Evolutionary conservation across 371 early-diverging fungal genomes (phyloP).

Genomic region (Syncephalastrum racemosum): DNA sequence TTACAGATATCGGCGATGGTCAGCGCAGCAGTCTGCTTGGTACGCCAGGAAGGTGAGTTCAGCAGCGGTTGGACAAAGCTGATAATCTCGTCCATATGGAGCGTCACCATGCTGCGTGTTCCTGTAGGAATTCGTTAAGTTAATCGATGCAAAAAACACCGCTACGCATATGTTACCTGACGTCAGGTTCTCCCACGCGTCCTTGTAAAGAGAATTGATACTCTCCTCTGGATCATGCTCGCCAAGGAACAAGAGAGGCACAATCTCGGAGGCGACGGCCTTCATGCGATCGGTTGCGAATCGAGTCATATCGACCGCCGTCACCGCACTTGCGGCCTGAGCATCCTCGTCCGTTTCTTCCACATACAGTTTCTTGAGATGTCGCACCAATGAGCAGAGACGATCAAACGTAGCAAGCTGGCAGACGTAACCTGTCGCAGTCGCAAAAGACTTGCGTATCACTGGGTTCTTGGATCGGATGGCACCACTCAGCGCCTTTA

Average conservation of each 20-base stretch:
- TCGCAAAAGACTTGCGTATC: constrained; percentile 83
- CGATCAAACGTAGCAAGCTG: constrained; percentile 61
- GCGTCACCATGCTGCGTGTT: constrained; percentile 56
- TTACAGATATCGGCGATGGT: constrained; percentile 68
- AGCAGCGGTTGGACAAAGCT: constrained; percentile 57
- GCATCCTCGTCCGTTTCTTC: constrained; percentile 76
- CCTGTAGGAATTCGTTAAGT: constrained; percentile 25
- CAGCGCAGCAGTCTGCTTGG: constrained; percentile 76
- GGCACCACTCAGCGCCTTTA: constrained; percentile 77
- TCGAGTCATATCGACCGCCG: constrained; percentile 73
- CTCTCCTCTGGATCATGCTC: constrained; percentile 66
- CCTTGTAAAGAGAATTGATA: constrained; percentile 66
- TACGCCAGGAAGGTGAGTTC: constrained; percentile 71
- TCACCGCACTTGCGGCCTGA: constrained; percentile 72
- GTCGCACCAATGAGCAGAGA: constrained; percentile 63
- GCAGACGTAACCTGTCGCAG: constrained; percentile 80
- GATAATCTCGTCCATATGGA: constrained; percentile 64
- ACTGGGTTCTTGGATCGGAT: constrained; percentile 78
- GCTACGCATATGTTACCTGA: constrained; percentile 45
- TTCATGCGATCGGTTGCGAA: constrained; percentile 71
- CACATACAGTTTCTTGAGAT: constrained; percentile 72
- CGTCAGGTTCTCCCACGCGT: constrained; percentile 85
- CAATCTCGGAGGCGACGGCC: constrained; percentile 55
- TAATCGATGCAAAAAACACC: background rate
- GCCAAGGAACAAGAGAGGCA: constrained; percentile 80